Base-by-base conservation (phyloP, 305 asterid species). In the Fraxinus baroniana region DNA sequence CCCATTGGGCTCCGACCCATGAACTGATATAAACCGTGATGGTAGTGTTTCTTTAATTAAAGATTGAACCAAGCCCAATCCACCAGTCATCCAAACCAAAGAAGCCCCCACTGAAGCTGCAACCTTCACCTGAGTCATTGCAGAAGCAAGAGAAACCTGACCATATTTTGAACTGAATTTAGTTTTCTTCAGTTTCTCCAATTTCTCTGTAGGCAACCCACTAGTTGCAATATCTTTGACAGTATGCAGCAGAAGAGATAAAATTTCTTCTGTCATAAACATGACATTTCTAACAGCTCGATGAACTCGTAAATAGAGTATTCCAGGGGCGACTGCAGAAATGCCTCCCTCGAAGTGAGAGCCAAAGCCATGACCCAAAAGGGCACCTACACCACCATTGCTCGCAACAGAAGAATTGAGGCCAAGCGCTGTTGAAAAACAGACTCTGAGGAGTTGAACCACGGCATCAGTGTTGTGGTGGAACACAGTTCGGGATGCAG, bases 321-420 rank as follows among this genome's bases (percentile, higher is more conserved):
- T 90, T 20, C 99, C 99, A 71, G 98, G 99, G 87, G 98, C 98
- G 79, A 94, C 97, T 7, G 98, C 92, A 32, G 94, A 86, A 52
- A 94, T 85, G 24, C 98, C 97, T 24, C 97, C 94, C 1, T 87
- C 80, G 35, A 87, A 87, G 87, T 91, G 95, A 60, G 99, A 94
- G 79, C 98, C 98, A 35, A 93, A 91, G 73, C 98, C 99, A 24
- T 96, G 99, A 22, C 99, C 99, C 17, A 96, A 90, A 84, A 96
- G 98, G 62, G 95, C 91, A 77, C 98, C 99, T 17, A 92, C 97
- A 13, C 99, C 96, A 55, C 98, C 94, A 10, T 83, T 87, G 87
- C 88, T 87, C 49, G 91, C 78, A 46, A 91, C 88, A 76, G 94
- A 84, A 37, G 91, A 87, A 83, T 91, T 89, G 57, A 92, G 84